phyloP scores from a whole-genome alignment of 345 rosid genomes.

The Arabidopsis suecica region DNA sequence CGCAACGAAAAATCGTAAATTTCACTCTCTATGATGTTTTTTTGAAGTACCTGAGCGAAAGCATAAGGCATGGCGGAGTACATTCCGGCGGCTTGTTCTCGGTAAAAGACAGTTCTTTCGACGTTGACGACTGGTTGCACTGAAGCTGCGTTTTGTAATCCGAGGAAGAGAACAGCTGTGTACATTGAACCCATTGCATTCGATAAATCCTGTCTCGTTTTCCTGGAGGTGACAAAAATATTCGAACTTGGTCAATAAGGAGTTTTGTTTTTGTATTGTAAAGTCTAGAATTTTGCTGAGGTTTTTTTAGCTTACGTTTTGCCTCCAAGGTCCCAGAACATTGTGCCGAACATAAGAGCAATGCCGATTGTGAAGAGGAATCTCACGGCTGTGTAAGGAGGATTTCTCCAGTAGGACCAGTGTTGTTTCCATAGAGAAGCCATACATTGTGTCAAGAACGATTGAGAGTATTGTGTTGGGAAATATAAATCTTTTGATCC shows the following conservation, averaged over 20 bases:
- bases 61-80: slow-evolving; percentile 82
- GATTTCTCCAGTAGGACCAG: slow-evolving; percentile 83
- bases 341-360: slow-evolving; percentile 65
- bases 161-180: slow-evolving; percentile 71
- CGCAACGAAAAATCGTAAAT: not conserved
- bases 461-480: slow-evolving; percentile 55
- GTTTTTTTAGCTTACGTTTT: slow-evolving; percentile 53
- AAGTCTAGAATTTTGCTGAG: not conserved
- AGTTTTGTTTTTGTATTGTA: not conserved
- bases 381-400: slow-evolving; percentile 70
- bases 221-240: slow-evolving; percentile 8
- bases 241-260: not conserved
- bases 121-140: slow-evolving; percentile 78
- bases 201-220: slow-evolving; percentile 52
- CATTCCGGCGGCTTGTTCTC: slow-evolving; percentile 89
- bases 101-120: slow-evolving; percentile 75
- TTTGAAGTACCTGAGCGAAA: slow-evolving; percentile 51
- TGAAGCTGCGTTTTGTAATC: slow-evolving; percentile 57
- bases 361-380: slow-evolving; percentile 62
- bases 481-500: slow-evolving; percentile 66
- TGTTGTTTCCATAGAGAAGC: slow-evolving; percentile 85
- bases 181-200: slow-evolving; percentile 87
- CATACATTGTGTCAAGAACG: slow-evolving; percentile 58
- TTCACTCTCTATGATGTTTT: not conserved
- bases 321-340: slow-evolving; percentile 78